These are phyloP conservation scores for Xylariaceae sp. DNA, from an alignment of 2,329 filamentous ascomycete species.

Conservation along the genomic window DNA sequence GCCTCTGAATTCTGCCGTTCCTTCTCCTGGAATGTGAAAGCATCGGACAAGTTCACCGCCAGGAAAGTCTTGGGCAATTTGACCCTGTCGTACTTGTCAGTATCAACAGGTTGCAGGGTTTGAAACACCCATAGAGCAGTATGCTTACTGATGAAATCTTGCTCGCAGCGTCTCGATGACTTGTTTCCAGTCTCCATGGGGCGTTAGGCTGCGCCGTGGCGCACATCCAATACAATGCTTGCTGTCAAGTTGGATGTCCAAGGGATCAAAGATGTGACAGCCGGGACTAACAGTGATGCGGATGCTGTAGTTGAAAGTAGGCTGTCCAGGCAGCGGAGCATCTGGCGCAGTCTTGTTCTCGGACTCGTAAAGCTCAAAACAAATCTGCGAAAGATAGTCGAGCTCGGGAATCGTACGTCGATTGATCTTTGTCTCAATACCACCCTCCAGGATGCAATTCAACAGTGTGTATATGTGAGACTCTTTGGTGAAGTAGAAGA, in stretches of 20 bases:
- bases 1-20: constrained; percentile 50
- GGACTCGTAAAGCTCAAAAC: constrained; percentile 96
- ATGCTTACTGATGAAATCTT: constrained; percentile 86
- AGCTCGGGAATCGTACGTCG: constrained; percentile 94
- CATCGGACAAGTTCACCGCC: constrained; percentile 62
- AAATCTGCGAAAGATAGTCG: constrained; percentile 96
- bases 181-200: constrained; percentile 92
- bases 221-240: constrained; percentile 95
- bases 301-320: constrained; percentile 89
- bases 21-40: constrained; percentile 57
- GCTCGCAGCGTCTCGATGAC: constrained; percentile 93
- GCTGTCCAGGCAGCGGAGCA: constrained; percentile 52
- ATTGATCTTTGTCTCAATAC: constrained; percentile 94
- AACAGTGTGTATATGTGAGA: constrained; percentile 97
- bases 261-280: constrained; percentile 92
- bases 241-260: constrained; percentile 94
- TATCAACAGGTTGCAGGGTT: constrained; percentile 7
- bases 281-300: constrained; percentile 94
- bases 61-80: constrained; percentile 66
- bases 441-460: constrained; percentile 96
- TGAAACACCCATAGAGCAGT: background rate
- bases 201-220: constrained; percentile 82
- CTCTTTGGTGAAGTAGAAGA: constrained; percentile 99
- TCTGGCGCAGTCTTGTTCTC: constrained; percentile 62
- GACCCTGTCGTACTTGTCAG: constrained; percentile 43